Conservation (phyloP, 2,329 filamentous ascomycete genomes). For the Fusarium proliferatum region DNA sequence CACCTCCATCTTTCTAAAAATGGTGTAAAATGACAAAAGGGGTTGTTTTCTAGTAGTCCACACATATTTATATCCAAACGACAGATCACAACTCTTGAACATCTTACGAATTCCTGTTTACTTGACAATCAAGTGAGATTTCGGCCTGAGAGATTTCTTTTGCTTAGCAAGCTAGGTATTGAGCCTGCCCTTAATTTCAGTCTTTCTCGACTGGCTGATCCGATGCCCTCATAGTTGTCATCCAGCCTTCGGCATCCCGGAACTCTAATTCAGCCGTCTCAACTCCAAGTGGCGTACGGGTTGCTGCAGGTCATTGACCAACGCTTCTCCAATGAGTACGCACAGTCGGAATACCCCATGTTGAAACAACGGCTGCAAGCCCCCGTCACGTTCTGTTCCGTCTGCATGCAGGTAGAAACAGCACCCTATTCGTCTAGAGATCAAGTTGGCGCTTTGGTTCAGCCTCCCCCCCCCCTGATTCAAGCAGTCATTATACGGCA, state of each 20-base stretch:
- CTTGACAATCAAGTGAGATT: neutral
- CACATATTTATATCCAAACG: constrained; percentile 31
- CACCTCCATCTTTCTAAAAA: constrained; percentile 45
- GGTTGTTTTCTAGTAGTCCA: constrained; percentile 39
- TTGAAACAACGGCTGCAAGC: constrained; percentile 36
- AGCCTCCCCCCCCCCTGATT: constrained; percentile 15
- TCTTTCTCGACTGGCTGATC: neutral
- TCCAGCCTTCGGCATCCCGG: constrained; percentile 21
- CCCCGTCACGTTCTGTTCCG: constrained; percentile 20
- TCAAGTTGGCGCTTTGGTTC: constrained; percentile 6
- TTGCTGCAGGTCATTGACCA: constrained; percentile 31
- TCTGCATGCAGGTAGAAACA: constrained; percentile 1
- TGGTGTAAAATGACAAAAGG: constrained; percentile 31
- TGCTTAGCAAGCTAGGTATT: neutral
- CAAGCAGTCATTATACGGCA: neutral
- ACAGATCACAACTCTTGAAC: constrained; percentile 32
- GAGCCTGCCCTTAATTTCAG: neutral
- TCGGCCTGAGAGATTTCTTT: neutral
- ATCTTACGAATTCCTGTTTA: neutral
- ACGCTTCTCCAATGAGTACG: constrained; percentile 13
- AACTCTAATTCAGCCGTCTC: constrained; percentile 8
- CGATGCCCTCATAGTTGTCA: neutral
- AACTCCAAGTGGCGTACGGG: constrained; percentile 36
- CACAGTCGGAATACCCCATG: constrained; percentile 36
- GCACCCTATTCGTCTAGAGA: constrained; percentile 8